These are phyloP conservation scores for Globisporangium barbulae DNA, from an alignment of 352 stramenopile genomes.

Conservation along the genomic window DNA sequence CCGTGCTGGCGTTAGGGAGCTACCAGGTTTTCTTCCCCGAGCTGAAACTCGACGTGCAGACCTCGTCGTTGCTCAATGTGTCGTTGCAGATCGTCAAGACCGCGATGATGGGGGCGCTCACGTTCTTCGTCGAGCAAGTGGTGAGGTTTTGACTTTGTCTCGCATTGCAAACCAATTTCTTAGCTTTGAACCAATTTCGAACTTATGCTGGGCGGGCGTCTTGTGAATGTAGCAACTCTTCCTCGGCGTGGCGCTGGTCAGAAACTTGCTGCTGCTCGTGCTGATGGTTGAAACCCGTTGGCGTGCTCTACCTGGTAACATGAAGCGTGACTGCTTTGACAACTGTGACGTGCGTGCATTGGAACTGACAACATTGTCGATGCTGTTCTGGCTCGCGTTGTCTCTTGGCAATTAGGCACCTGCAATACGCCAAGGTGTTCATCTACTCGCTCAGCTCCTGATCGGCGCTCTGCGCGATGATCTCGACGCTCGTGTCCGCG, in stretches of 20 bases:
- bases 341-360: neutral
- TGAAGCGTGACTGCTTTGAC: too few relatives aligned
- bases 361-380: neutral
- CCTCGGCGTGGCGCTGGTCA: slow-evolving; percentile 22
- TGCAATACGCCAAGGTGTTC: slow-evolving; percentile 35
- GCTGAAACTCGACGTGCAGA: slow-evolving; percentile 39
- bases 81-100: slow-evolving; percentile 36
- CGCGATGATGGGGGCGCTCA: slow-evolving; percentile 32
- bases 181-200: neutral
- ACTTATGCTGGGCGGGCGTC: neutral
- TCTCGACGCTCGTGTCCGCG: slow-evolving; percentile 23
- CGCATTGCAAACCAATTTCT: neutral
- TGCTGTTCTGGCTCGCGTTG: neutral
- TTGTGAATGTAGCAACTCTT: slow-evolving; percentile 15
- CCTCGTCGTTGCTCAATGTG: slow-evolving; percentile 32
- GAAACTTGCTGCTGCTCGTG: slow-evolving; percentile 31
- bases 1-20: slow-evolving; percentile 33
- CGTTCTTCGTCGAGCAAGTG: slow-evolving; percentile 34
- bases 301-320: slow-evolving; percentile 35
- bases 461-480: slow-evolving; percentile 27
- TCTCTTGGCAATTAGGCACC: slow-evolving; percentile 19
- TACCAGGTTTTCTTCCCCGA: slow-evolving; percentile 40
- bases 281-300: slow-evolving; percentile 21
- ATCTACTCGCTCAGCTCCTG: slow-evolving; percentile 38
- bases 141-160: slow-evolving; percentile 16